These are phyloP conservation scores for Geranomyces michiganensis DNA, from an alignment of 192 early-diverging fungal genomes.

Conservation along the genomic window DNA sequence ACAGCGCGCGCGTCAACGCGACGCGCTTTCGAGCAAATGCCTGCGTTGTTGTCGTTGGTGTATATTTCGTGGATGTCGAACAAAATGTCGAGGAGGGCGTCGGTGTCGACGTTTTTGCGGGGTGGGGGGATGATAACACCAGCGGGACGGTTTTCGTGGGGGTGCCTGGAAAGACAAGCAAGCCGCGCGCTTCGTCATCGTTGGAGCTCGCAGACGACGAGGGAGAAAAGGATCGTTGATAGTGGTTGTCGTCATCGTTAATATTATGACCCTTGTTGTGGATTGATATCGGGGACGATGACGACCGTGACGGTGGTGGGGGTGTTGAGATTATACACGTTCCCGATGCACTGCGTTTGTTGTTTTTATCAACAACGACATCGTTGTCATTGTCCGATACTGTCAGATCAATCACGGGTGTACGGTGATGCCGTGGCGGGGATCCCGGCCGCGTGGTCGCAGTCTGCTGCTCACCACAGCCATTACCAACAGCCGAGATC, in stretches of 20 bases:
- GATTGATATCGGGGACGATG: neutral
- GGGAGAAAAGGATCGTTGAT: neutral
- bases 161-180: slow-evolving; percentile 27
- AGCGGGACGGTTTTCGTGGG: slow-evolving; percentile 21
- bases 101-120: neutral
- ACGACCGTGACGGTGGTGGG: too few species aligned
- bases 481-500: neutral
- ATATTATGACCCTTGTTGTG: neutral
- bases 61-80: too few species aligned
- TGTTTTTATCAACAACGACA: too few species aligned
- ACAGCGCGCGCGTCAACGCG: slow-evolving; percentile 19
- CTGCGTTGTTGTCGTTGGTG: neutral
- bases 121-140: too few species aligned
- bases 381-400: neutral
- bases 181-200: slow-evolving; percentile 14
- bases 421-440: too few species aligned
- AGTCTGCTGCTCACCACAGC: neutral
- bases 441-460: too few species aligned
- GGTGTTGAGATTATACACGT: too few species aligned
- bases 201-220: neutral
- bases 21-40: slow-evolving; percentile 26
- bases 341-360: too few species aligned
- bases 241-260: neutral
- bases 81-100: too few species aligned
- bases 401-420: neutral